Base-by-base conservation (phyloP, 768 basidiomycete species). In the Lentinus brumalis region DNA sequence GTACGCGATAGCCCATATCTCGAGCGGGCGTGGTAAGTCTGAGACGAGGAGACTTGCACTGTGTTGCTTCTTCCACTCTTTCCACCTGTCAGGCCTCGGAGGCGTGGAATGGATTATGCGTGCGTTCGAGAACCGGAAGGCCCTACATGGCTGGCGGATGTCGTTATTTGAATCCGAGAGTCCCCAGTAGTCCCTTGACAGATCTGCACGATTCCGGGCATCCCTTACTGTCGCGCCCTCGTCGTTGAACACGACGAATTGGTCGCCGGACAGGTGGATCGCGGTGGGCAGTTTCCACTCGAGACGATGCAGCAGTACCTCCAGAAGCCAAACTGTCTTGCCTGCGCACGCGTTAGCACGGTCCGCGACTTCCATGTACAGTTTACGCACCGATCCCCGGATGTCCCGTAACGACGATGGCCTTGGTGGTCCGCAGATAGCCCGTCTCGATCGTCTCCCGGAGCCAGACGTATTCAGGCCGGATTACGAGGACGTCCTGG, bases 21-120 rank as follows among this genome's bases (percentile, higher is more conserved):
- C 53, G 15, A 2, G 21, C 14, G 29, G 26, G 39, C 6, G 40
- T 7, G 53, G 38, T 31, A 55, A 1, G 1, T 26, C 53, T 18
- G 53, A 12, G 18, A 45, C 26, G 18, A 44, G 26, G 40, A 55
- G 5, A 5, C 14, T n/a, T 21, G 6, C 38, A 14, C 5, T 7
- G 14, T 9, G 26, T 2, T 32, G 38, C 31, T 55, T 55, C 12
- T 2, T 4, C 11, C 18, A 42, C 26, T 11, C 21, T 31, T 44
- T 55, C 41, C 53, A 55, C 16, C 53, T 55, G n/a, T 53, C 52
- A 11, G 52, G 38, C 40, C 26, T 21, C n/a, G 53, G 53, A 5
- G 53, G 26, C 18, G 53, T 18, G 14, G 53, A 29, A 14, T 18
- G 40, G 38, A 55, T n/a, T 5, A 55, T 11, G 26, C 39, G 29